phyloP scores from a whole-genome alignment of 208 protist species.

The Leishmania braziliensis region DNA sequence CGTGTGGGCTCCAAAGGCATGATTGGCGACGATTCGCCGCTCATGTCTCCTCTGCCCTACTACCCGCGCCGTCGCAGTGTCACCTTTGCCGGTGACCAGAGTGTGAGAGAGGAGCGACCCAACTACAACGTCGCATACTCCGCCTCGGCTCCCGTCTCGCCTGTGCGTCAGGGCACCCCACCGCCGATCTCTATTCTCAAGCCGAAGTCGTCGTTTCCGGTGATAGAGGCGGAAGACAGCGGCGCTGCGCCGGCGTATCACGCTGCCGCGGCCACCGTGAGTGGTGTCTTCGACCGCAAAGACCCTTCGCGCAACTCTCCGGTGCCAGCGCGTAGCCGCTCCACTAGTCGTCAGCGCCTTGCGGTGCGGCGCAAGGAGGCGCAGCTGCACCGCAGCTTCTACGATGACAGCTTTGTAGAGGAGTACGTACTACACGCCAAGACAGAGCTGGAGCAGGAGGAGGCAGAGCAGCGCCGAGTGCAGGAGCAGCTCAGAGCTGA shows the following conservation, averaged over 20 bases:
- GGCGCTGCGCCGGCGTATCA: constrained; percentile 15
- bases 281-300: constrained; percentile 1
- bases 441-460: constrained; percentile 43
- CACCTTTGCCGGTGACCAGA: constrained; percentile 64
- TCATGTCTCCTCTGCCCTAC: constrained; percentile 80
- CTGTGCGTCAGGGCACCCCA: constrained; percentile 42
- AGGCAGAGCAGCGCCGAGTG: constrained; percentile 30
- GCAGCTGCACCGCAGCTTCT: constrained; percentile 84
- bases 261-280: constrained; percentile 15
- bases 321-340: constrained; percentile 53
- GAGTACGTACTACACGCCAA: constrained; percentile 74
- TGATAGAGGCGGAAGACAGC: constrained; percentile 23
- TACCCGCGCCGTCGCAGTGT: constrained; percentile 83
- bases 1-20: constrained; percentile 61
- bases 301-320: constrained; percentile 24
- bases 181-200: constrained; percentile 64
- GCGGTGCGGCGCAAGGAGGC: constrained; percentile 70
- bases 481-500: constrained; percentile 24
- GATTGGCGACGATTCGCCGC: constrained; percentile 65
- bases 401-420: constrained; percentile 91
- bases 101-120: constrained; percentile 76
- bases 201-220: constrained; percentile 34
- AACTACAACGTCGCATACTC: constrained; percentile 58
- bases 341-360: constrained; percentile 81
- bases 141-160: constrained; percentile 46